Percentiles rank a stretch among this genome's conserved stretches.
Conservation (phyloP, 805 yeast species). For the Lipomyces yamadae region DNA sequence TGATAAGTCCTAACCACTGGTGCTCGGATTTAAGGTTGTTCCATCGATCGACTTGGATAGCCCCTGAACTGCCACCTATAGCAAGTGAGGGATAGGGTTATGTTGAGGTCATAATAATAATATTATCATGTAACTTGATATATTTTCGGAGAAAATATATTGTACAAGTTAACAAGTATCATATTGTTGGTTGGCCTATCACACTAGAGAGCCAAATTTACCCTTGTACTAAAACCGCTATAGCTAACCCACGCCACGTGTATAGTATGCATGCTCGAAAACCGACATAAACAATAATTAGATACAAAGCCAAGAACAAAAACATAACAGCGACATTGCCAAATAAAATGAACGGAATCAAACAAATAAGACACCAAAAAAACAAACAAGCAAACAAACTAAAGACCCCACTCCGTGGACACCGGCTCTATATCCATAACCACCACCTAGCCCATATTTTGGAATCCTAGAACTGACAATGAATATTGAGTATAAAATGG, state of each 20-base stretch:
- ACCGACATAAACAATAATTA: not conserved
- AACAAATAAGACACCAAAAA: not conserved
- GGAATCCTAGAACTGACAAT: not conserved
- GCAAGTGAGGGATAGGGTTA: no score
- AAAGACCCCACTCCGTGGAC: not conserved
- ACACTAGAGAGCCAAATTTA: no score
- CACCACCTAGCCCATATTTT: not conserved
- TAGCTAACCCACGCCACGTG: not conserved
- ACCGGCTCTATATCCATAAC: not conserved
- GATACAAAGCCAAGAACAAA: not conserved
- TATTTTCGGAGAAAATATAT: no score
- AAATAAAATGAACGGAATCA: not conserved
- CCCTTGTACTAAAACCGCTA: not conserved
- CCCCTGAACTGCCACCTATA: no score
- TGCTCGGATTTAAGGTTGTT: no score
- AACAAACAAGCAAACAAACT: not conserved
- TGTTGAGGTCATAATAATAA: no score
- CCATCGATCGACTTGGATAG: no score
- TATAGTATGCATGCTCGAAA: slow-evolving; percentile 1
- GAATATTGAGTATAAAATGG: not conserved
- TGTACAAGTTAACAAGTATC: no score
- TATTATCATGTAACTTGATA: no score
- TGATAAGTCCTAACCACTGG: no score
- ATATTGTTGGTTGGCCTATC: no score
- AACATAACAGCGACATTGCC: not conserved